Base-by-base conservation (phyloP, 2,329 filamentous ascomycete genomes). In the Colletotrichum euphorbiae region DNA sequence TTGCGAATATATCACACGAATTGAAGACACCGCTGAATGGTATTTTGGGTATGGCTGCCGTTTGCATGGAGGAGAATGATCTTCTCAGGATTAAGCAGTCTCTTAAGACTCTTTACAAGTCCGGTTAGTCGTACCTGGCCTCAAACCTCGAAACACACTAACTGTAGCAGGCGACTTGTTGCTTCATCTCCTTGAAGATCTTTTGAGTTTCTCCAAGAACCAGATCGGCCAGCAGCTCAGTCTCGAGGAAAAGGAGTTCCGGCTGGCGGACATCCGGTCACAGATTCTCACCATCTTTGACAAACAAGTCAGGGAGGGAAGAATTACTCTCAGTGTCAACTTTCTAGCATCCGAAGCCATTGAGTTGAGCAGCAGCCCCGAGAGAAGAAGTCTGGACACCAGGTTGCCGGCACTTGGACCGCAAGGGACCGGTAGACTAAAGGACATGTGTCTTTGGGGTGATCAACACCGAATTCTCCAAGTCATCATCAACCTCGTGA, bases 1-100 rank as follows among this genome's bases (percentile, higher is more conserved):
- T 99, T 71, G 96, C 96, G 17, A 98, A 98, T 74, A 97, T 98
- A 57, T 91, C 89, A 1, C 89, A 90, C 73, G 88, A 98, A 78
- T 84, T 99, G 40, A 97, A 97, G 76, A 99, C 96, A 1, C 96
- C 96, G 0, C 85, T 98, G 65, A 98, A 98, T 75, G 96, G 95
- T 12, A 98, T 98, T 55, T 84, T 99, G 74, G 96, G 96, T 67
- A 96, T 98, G 91, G 94, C 91, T 72, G 92, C 93, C 0, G 91
- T 97, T 1, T 96, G 93, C 78, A 96, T 97, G 93, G 92, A 94
- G 71, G 94, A 97, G 77, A 90, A 94, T 55, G 93, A 97, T 73
- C 81, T 94, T 13, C 78, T 85, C 36, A 89, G 91, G 71, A 89
- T 97, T 71, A 94, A 94, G 77, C 89, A 94, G 72, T 96, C 92